phyloP scores from a whole-genome alignment of 805 yeast species.

The Kazachstania kunashirensis region DNA sequence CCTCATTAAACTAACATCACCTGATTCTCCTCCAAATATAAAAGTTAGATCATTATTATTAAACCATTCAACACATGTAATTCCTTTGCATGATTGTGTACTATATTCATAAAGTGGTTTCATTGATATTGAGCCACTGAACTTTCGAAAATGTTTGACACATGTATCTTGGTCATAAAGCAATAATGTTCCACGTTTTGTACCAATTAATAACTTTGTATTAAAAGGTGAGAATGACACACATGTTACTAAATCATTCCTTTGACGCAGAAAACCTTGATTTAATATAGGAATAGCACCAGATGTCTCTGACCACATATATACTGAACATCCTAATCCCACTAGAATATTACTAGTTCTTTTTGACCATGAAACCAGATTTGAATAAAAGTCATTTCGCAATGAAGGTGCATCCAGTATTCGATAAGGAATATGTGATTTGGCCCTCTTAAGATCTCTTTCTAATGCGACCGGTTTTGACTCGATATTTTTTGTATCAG shows the following conservation, averaged over 20 bases:
- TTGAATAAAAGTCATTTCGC: slow-evolving; percentile 69
- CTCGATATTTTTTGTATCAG: neutral
- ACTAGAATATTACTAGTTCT: slow-evolving; percentile 45
- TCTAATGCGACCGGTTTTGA: neutral
- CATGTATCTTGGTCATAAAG: slow-evolving; percentile 34
- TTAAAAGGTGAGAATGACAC: slow-evolving; percentile 44
- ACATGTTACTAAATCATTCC: slow-evolving; percentile 41
- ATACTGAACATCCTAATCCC: slow-evolving; percentile 51
- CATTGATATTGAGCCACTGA: slow-evolving; percentile 1
- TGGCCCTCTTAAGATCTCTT: slow-evolving; percentile 14
- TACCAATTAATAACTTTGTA: slow-evolving; percentile 44
- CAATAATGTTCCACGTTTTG: slow-evolving; percentile 45
- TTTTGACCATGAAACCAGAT: slow-evolving; percentile 63
- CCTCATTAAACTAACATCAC: slow-evolving; percentile 42
- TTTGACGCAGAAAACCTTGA: slow-evolving; percentile 26
- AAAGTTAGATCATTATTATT: slow-evolving; percentile 28
- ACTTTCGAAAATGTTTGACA: slow-evolving; percentile 5
- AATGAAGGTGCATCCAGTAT: slow-evolving; percentile 62
- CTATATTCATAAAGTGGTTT: slow-evolving; percentile 15
- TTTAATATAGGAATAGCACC: slow-evolving; percentile 38
- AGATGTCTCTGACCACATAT: slow-evolving; percentile 49
- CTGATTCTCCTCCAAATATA: slow-evolving; percentile 57
- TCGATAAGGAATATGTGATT: slow-evolving; percentile 37
- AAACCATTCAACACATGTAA: slow-evolving; percentile 57
- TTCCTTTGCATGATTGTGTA: slow-evolving; percentile 31